Evolutionary conservation across 192 early-diverging fungal species (phyloP).

Genomic region (Coemansia sp.): DNA sequence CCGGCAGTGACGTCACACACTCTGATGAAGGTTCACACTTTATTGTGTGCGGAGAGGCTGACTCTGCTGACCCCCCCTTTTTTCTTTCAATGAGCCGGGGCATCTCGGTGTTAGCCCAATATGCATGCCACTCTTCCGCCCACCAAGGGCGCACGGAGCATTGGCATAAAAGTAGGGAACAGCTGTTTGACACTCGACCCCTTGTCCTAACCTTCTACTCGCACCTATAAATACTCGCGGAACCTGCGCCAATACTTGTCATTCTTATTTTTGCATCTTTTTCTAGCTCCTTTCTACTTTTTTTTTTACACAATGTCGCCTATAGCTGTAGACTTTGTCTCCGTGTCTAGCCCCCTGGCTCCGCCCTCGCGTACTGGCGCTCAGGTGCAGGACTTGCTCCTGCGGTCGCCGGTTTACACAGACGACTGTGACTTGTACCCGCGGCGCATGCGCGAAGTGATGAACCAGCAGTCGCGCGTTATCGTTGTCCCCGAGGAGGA

Average conservation of each 20-base stretch:
- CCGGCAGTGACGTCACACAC: constrained; percentile 1
- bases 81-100: neutral
- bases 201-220: neutral
- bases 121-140: neutral
- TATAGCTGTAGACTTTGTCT: constrained; percentile 16
- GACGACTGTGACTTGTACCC: constrained; percentile 51
- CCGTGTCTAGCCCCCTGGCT: neutral
- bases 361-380: neutral
- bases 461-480: constrained; percentile 26
- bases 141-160: neutral
- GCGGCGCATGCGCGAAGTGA: constrained; percentile 37
- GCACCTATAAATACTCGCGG: neutral
- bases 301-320: constrained; percentile 19
- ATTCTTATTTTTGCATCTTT: neutral
- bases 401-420: constrained; percentile 34
- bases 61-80: constrained; percentile 6
- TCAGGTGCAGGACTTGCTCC: constrained; percentile 18
- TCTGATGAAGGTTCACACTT: neutral
- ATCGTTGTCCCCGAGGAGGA: constrained; percentile 1
- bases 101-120: neutral
- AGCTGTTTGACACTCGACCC: neutral
- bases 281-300: neutral
- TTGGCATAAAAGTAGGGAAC: neutral
- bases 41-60: neutral
- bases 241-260: neutral